These are phyloP conservation scores for Exserohilum rostratum DNA, from an alignment of 2,329 filamentous ascomycete genomes.

Conservation along the genomic window DNA sequence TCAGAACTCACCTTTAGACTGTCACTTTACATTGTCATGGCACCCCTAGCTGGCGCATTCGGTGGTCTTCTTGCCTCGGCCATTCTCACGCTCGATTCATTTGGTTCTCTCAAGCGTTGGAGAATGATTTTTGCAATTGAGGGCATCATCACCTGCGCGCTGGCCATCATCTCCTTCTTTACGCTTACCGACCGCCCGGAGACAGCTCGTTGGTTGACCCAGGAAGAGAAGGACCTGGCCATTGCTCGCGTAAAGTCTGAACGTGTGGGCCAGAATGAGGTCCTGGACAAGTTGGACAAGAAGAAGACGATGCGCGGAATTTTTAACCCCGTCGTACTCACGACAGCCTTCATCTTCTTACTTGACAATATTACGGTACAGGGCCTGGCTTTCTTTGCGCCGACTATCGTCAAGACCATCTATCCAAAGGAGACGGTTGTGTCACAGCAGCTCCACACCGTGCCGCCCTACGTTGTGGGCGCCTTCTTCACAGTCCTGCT, in stretches of 20 bases:
- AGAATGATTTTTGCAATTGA: slow-evolving; percentile 77
- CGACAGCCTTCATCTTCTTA: slow-evolving; percentile 64
- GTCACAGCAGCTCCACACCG: slow-evolving; percentile 71
- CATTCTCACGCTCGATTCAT: slow-evolving; percentile 66
- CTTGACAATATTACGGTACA: slow-evolving; percentile 74
- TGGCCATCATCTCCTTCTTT: slow-evolving; percentile 66
- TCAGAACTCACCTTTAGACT: slow-evolving; percentile 71
- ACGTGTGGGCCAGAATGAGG: slow-evolving; percentile 65
- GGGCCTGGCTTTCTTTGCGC: slow-evolving; percentile 71
- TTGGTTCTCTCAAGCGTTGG: slow-evolving; percentile 65
- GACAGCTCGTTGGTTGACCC: slow-evolving; percentile 69
- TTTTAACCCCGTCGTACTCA: slow-evolving; percentile 66
- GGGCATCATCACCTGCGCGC: slow-evolving; percentile 65
- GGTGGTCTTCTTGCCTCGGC: slow-evolving; percentile 68
- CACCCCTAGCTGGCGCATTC: slow-evolving; percentile 72
- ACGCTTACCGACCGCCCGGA: slow-evolving; percentile 72
- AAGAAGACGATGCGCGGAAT: slow-evolving; percentile 67
- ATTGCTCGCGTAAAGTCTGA: slow-evolving; percentile 72
- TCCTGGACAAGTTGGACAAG: slow-evolving; percentile 67
- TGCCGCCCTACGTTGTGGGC: slow-evolving; percentile 73
- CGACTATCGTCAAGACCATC: slow-evolving; percentile 73
- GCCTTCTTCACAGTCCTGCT: slow-evolving; percentile 69
- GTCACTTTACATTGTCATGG: slow-evolving; percentile 72
- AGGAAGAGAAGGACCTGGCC: slow-evolving; percentile 70
- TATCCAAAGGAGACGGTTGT: slow-evolving; percentile 65